Conservation (phyloP, 1,284 basidiomycete genomes). For the Meira nashicola region DNA sequence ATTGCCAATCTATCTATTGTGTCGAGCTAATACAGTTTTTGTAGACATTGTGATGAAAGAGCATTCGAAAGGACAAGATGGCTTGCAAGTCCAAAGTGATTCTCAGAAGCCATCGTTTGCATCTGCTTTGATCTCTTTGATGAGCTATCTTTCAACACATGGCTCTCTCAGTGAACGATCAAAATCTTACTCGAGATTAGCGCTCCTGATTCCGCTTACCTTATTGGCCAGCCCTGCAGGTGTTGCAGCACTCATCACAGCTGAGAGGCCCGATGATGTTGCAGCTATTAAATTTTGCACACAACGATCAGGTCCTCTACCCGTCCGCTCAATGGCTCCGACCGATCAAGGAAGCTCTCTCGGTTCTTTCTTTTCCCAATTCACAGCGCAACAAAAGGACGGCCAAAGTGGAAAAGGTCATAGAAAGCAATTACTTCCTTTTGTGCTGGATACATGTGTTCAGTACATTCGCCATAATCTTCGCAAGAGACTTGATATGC, state of each 20-base stretch:
- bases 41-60: neutral
- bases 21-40: conserved; percentile 6
- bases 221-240: conserved; percentile 1
- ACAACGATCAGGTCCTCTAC: conserved; percentile 1
- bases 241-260: neutral
- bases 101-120: neutral
- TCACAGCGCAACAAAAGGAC: neutral
- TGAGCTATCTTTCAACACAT: conserved; percentile 9
- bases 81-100: neutral
- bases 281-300: neutral
- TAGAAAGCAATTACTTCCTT: conserved; percentile 25
- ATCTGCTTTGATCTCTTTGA: neutral
- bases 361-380: neutral
- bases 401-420: conserved; percentile 22
- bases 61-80: neutral
- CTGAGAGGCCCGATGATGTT: neutral
- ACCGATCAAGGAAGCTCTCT: neutral
- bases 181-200: conserved; percentile 5
- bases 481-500: conserved; percentile 36
- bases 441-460: conserved; percentile 30
- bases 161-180: conserved; percentile 1
- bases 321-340: neutral
- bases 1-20: conserved; percentile 25
- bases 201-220: neutral
- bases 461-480: conserved; percentile 43